A percentile compares a stretch with the other conserved stretches of the same genome.
These are phyloP conservation scores for Apiosordaria backusii DNA, from an alignment of 495 filamentous ascomycete species.

Conservation along the genomic window DNA sequence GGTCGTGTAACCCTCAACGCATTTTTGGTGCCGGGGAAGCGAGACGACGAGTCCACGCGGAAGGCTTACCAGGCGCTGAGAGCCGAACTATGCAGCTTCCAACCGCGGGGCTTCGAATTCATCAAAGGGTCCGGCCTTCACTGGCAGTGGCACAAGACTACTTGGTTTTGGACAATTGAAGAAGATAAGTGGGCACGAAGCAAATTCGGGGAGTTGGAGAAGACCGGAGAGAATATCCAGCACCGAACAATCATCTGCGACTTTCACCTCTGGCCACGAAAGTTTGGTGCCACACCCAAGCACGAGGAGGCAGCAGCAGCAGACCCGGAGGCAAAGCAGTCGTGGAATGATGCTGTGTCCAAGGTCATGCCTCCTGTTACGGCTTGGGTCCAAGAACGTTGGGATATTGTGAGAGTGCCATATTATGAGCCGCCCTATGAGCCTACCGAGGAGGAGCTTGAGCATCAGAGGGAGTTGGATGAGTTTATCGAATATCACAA, in stretches of 20 bases:
- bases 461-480: not conserved
- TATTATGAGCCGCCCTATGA: slow-evolving; percentile 11
- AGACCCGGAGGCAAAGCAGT: slow-evolving; percentile 19
- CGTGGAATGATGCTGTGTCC: slow-evolving; percentile 22
- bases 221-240: slow-evolving; percentile 5
- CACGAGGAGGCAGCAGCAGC: slow-evolving; percentile 19
- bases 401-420: slow-evolving; percentile 19
- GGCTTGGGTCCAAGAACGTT: slow-evolving; percentile 31
- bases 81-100: not conserved
- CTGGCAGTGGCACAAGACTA: not conserved
- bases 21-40: not conserved
- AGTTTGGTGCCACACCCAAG: slow-evolving; percentile 11
- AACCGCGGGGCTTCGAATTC: not conserved
- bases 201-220: slow-evolving; percentile 3
- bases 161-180: not conserved
- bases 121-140: not conserved
- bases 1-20: slow-evolving; percentile 7
- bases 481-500: not conserved
- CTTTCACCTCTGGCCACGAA: slow-evolving; percentile 20
- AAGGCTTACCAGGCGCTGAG: not conserved
- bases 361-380: slow-evolving; percentile 28
- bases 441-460: slow-evolving; percentile 9
- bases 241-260: slow-evolving; percentile 18
- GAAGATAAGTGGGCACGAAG: not conserved
- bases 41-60: not conserved